Conservation (phyloP, 768 basidiomycete genomes). For the Leccinum subgranulosum region DNA sequence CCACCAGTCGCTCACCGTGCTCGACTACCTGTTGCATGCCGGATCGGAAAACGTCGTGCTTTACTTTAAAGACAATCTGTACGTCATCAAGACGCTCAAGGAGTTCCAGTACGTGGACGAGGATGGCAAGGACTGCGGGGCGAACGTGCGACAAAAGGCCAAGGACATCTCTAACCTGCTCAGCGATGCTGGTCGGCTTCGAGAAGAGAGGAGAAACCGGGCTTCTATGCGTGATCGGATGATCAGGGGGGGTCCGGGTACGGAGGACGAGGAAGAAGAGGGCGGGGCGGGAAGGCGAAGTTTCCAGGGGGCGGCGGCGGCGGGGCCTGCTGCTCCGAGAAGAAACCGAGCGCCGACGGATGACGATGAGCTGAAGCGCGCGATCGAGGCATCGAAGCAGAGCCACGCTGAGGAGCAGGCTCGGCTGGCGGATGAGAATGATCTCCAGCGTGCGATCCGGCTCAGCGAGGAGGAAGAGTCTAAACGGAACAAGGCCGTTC, state of each 20-base stretch:
- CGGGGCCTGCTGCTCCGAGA: slow-evolving; percentile 9
- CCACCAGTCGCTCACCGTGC: slow-evolving; percentile 77
- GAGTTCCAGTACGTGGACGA: slow-evolving; percentile 98
- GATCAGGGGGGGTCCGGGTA: slow-evolving; percentile 56
- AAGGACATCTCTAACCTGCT: slow-evolving; percentile 97
- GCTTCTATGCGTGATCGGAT: slow-evolving; percentile 95
- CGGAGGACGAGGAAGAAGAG: slow-evolving; percentile 32
- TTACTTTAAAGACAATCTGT: slow-evolving; percentile 96
- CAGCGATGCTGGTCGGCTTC: slow-evolving; percentile 78
- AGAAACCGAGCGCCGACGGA: slow-evolving; percentile 35
- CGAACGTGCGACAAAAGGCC: slow-evolving; percentile 96
- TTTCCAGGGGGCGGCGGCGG: slow-evolving; percentile 4
- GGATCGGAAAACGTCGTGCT: slow-evolving; percentile 98
- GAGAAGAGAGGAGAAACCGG: slow-evolving; percentile 78
- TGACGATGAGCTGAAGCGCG: slow-evolving; percentile 80
- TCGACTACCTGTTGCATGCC: slow-evolving; percentile 94
- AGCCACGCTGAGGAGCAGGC: slow-evolving; percentile 67
- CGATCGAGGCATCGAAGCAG: slow-evolving; percentile 89
- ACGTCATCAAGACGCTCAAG: slow-evolving; percentile 97
- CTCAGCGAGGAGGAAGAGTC: slow-evolving; percentile 91
- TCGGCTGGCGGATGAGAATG: slow-evolving; percentile 67
- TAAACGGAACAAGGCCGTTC: slow-evolving; percentile 63
- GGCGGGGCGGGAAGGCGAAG: slow-evolving; percentile 1
- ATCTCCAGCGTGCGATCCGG: slow-evolving; percentile 76
- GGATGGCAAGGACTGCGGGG: slow-evolving; percentile 93